Base-by-base conservation (phyloP, 2,329 filamentous ascomycete species). In the Penicillium psychrosexuale region DNA sequence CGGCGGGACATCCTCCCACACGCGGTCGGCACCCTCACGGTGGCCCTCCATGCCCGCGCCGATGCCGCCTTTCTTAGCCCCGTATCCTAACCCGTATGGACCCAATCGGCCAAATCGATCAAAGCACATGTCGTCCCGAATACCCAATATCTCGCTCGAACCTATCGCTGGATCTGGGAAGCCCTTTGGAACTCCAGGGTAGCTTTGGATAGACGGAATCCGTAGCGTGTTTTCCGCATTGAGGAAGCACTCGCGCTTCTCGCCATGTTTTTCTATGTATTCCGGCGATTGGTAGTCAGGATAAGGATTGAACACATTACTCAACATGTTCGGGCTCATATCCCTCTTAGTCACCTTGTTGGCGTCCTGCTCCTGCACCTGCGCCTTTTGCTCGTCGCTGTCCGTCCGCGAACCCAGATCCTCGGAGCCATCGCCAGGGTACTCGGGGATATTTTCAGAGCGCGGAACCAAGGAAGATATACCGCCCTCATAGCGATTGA, bases 61-160 rank as follows among this genome's bases (percentile, higher is more conserved):
- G 27, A 88, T 85, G 1, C 93, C 93, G 12, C 93, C 93, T 60
- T 82, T 85, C 55, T 85, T 85, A 33, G 82, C 78, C 31, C 88
- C 90, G 71, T 97, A 97, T 8, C 93, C 93, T 58, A 91, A 84
- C 0, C 93, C 93, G 64, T 99, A 99, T 0, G 93, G 89, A 0
- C 90, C 92, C 30, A 94, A 84, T 60, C 91, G 84, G 3, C 93
- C 93, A 69, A 90, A 96, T 2, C 94, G 83, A 63, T 99, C 94
- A 68, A 96, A 97, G 75, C 94, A 99, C 44, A 97, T 84, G 66
- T 96, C 88, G 61, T 95, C 84, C 17, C 88, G 84, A 34, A 97
- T 77, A 0, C 86, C 87, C 12, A 97, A 75, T 38, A 93, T 72
- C 9, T 91, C 85, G 66, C 96, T 92, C 0, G 91, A 96, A n/a